Conservation (phyloP, 2,329 filamentous ascomycete species). For the Aspergillus pseudonomiae region DNA sequence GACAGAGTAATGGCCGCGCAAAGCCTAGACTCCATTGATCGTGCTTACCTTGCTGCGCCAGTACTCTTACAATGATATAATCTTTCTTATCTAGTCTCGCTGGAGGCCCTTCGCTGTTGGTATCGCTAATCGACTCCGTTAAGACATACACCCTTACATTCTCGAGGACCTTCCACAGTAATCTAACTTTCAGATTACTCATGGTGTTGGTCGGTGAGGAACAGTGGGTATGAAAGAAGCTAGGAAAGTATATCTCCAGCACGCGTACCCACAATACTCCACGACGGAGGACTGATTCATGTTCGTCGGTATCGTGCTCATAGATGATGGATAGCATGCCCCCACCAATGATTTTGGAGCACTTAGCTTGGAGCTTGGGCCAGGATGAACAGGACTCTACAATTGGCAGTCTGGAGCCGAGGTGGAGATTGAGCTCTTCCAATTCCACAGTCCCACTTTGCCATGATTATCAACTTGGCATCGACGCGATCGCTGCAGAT, state of each 20-base stretch:
- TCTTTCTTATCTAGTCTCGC: neutral
- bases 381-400: neutral
- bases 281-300: neutral
- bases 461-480: slow-evolving; percentile 13
- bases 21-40: neutral
- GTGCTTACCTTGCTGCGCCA: neutral
- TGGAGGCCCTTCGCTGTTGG: too few relatives aligned
- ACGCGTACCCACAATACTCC: neutral
- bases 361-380: slow-evolving; percentile 12
- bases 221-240: neutral
- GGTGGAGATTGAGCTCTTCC: slow-evolving; percentile 4
- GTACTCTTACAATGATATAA: neutral
- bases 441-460: slow-evolving; percentile 3
- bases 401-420: slow-evolving; percentile 13
- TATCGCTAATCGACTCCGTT: neutral
- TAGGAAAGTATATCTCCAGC: neutral
- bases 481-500: slow-evolving; percentile 10
- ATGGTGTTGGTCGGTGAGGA: slow-evolving; percentile 1
- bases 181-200: neutral
- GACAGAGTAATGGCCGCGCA: neutral
- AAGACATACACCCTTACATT: slow-evolving; percentile 1
- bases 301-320: neutral
- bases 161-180: neutral
- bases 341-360: slow-evolving; percentile 6
- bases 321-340: slow-evolving; percentile 3